These are phyloP conservation scores for Pseudonitzschia pungens DNA, from an alignment of 108 stramenopile species.

Conservation along the genomic window DNA sequence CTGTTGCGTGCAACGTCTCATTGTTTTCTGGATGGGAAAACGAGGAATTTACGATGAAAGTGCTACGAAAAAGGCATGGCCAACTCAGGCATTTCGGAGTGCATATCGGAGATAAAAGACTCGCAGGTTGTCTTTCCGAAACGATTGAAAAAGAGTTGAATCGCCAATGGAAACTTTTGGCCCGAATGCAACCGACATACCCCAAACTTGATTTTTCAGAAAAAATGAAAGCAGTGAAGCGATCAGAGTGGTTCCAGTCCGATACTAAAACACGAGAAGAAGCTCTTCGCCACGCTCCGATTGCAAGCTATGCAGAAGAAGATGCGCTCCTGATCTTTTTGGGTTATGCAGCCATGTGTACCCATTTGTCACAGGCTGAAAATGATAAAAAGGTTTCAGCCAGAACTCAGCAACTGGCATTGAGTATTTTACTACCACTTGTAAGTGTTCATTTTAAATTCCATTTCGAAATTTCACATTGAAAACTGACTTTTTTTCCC, in stretches of 20 bases:
- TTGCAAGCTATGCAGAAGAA: constrained; percentile 63
- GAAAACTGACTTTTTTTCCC: neutral
- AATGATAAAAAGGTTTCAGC: constrained; percentile 31
- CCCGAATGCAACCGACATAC: constrained; percentile 41
- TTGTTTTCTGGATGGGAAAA: constrained; percentile 82
- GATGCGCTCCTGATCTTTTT: constrained; percentile 54
- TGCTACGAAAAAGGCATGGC: constrained; percentile 43
- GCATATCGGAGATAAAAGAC: constrained; percentile 41
- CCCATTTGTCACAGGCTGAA: constrained; percentile 40
- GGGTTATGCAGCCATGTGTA: constrained; percentile 54
- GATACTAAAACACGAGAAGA: constrained; percentile 37
- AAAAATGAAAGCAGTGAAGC: constrained; percentile 30
- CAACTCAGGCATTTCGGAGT: constrained; percentile 64
- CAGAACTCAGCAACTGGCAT: constrained; percentile 33
- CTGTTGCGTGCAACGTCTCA: constrained; percentile 72
- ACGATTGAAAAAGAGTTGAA: constrained; percentile 35
- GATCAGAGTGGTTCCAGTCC: constrained; percentile 52
- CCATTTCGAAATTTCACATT: neutral
- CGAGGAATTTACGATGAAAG: constrained; percentile 62
- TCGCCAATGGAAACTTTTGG: constrained; percentile 53
- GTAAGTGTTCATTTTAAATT: constrained; percentile 44
- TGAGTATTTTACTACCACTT: constrained; percentile 75
- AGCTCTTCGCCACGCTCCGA: constrained; percentile 25
- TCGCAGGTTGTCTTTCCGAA: constrained; percentile 44
- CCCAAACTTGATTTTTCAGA: constrained; percentile 44